A percentile compares a stretch with the other conserved stretches of the same genome.
Conservation (phyloP, 2,329 filamentous ascomycete genomes). For the Tolypocladium sp. region DNA sequence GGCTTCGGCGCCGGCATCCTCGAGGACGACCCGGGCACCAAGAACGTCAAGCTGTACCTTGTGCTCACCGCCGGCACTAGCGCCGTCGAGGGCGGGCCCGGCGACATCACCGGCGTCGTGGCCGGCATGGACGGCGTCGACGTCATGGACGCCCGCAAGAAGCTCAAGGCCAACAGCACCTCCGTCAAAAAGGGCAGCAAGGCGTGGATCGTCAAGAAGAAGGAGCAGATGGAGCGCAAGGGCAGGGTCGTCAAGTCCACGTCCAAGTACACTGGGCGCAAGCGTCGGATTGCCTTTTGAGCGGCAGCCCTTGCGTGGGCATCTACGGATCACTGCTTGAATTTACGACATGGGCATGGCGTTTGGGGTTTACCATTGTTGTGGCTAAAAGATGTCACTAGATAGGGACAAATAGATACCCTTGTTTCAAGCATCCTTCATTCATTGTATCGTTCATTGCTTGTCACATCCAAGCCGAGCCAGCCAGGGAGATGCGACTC, state of each 20-base stretch:
- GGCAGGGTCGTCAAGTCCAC: constrained; percentile 88
- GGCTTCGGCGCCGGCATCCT: constrained; percentile 92
- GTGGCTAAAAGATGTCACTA: not conserved
- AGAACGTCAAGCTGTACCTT: constrained; percentile 93
- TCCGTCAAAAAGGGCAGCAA: constrained; percentile 72
- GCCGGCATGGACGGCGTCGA: constrained; percentile 83
- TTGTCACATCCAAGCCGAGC: not conserved
- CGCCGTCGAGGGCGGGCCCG: constrained; percentile 38
- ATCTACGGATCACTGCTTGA: not conserved
- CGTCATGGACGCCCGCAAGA: constrained; percentile 59
- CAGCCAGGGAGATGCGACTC: not conserved
- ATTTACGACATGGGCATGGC: constrained; percentile 12
- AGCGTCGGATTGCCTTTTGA: constrained; percentile 70
- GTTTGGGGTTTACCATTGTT: constrained; percentile 2
- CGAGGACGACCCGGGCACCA: constrained; percentile 92
- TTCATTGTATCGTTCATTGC: not conserved
- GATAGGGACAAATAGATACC: constrained; percentile 7
- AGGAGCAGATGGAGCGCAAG: constrained; percentile 88
- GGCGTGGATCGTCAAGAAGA: constrained; percentile 76
- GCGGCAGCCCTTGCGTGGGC: constrained; percentile 3
- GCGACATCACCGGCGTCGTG: constrained; percentile 87
- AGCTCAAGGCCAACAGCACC: constrained; percentile 35
- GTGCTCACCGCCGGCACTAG: constrained; percentile 78
- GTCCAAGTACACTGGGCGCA: constrained; percentile 90
- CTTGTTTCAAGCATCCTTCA: constrained; percentile 1